phyloP scores from a whole-genome alignment of 202 grass and related monocot species.

The Musa balbisiana region DNA sequence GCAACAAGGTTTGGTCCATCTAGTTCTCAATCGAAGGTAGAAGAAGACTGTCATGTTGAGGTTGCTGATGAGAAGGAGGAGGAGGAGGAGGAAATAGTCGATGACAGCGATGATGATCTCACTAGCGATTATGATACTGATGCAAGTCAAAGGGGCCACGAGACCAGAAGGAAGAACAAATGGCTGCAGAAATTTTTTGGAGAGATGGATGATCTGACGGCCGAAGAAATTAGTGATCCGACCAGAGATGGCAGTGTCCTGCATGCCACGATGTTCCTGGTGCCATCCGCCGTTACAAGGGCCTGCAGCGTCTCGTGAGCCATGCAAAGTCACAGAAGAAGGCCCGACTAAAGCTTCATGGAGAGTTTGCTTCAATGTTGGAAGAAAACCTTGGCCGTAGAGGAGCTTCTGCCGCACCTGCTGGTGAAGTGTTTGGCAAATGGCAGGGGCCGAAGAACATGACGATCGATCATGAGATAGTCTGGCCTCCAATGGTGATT shows the following conservation, averaged over 20 bases:
- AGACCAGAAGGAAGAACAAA: conserved; percentile 56
- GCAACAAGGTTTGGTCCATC: conserved; percentile 33
- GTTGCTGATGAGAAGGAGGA: conserved; percentile 27
- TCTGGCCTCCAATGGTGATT: conserved; percentile 93
- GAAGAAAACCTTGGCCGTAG: conserved; percentile 59
- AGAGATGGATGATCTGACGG: conserved; percentile 38
- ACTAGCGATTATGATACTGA: conserved; percentile 65
- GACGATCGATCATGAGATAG: conserved; percentile 48
- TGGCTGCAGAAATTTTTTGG: conserved; percentile 76
- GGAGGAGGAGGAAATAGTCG: conserved; percentile 28
- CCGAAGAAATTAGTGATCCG: conserved; percentile 59
- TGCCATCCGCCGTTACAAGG: conserved; percentile 79
- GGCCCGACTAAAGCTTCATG: conserved; percentile 64
- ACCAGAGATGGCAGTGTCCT: conserved; percentile 60
- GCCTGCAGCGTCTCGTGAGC: conserved; percentile 61
- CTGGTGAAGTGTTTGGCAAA: conserved; percentile 62
- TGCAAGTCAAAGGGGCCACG: conserved; percentile 54
- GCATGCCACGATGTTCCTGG: conserved; percentile 80
- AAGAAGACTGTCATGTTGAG: conserved; percentile 43
- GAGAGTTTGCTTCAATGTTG: conserved; percentile 64
- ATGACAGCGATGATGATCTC: conserved; percentile 43
- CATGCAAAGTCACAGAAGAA: conserved; percentile 62
- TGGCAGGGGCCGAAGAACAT: conserved; percentile 71
- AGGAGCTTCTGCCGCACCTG: conserved; percentile 53
- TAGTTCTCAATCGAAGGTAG: conserved; percentile 32